These are phyloP conservation scores for Xylaria sp. DNA, from an alignment of 495 filamentous ascomycete genomes.

Conservation along the genomic window DNA sequence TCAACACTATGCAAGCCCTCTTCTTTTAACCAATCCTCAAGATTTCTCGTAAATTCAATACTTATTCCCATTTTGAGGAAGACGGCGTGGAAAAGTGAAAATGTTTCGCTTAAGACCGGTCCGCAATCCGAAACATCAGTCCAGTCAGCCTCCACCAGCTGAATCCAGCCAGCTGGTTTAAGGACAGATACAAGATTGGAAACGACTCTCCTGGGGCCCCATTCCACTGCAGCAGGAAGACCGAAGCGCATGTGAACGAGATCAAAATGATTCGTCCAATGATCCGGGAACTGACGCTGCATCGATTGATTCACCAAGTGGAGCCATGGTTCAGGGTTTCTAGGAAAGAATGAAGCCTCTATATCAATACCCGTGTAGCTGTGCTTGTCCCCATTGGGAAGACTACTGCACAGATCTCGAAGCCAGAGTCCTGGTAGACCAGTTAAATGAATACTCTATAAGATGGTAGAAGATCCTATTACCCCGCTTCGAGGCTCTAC, in stretches of 20 bases:
- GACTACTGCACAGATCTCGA: background rate
- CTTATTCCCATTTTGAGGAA: background rate
- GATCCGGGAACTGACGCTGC: background rate
- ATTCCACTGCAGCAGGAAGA: background rate
- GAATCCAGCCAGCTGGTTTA: background rate
- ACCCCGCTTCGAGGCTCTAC: too few relatives aligned
- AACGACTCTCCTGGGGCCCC: background rate
- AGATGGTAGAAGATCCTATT: too few relatives aligned
- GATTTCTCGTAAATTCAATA: background rate
- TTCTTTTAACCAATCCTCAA: background rate
- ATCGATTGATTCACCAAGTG: background rate
- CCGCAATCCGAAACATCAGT: background rate
- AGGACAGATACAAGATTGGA: background rate
- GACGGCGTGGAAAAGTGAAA: background rate
- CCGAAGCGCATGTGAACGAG: slow-evolving; percentile 8
- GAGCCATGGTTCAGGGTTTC: background rate
- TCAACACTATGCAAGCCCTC: background rate
- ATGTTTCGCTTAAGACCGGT: background rate
- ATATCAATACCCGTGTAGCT: background rate
- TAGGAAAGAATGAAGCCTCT: background rate
- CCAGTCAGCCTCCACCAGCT: background rate
- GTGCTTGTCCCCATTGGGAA: background rate
- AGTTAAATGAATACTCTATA: too few relatives aligned
- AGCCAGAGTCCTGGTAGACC: background rate
- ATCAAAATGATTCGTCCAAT: background rate